Evolutionary conservation across 2,329 filamentous ascomycete species (phyloP), one percentile per base, ranked within the genome.

Genomic region (Talaromyces sp.): DNA sequence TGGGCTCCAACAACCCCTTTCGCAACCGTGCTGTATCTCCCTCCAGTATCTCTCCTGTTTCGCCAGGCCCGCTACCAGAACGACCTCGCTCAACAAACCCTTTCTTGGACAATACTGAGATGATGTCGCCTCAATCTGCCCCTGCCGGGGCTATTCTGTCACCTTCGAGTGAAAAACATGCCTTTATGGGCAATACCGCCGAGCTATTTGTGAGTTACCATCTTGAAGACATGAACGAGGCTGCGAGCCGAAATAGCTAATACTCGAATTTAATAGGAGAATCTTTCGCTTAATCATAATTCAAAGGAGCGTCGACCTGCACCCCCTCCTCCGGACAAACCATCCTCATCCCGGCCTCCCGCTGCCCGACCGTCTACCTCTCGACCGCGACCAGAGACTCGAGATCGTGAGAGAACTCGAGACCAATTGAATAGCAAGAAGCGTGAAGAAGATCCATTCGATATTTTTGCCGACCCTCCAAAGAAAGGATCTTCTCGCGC

Each of bases 41-140:
- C 16, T 66, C 75, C 4, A 69, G 58, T 14, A 68, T 69, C 52
- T 71, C 73, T 60, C 70, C 69, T 58, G 72, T 62, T 21, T 67
- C 66, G 16, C 40, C 62, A 37, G 35, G 9, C 18, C 25, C 35
- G 60, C 72, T 68, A 46, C 73, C 77, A 61, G 73, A 80, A 65
- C 80, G 82, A 66, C 83, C 82, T 52, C 76, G 79, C 62, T 86
- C 85, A 59, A 84, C 82, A 52, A 88, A 88, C 68, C 86, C 86
- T 28, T 88, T 88, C 70, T 76, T 88, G 60, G 84, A 83, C 69
- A 78, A 79, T 28, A 70, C 70, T 6, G 79, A 80, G 42, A 66
- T 71, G 5, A 59, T 74, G 40, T 75, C 76, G 16, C 71, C 73
- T 25, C 75, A 74, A 66, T 76, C 74, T 7, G 70, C 71, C 28